Evolutionary conservation across 192 early-diverging fungal species (phyloP).

Genomic region (Backusella australiensis): DNA sequence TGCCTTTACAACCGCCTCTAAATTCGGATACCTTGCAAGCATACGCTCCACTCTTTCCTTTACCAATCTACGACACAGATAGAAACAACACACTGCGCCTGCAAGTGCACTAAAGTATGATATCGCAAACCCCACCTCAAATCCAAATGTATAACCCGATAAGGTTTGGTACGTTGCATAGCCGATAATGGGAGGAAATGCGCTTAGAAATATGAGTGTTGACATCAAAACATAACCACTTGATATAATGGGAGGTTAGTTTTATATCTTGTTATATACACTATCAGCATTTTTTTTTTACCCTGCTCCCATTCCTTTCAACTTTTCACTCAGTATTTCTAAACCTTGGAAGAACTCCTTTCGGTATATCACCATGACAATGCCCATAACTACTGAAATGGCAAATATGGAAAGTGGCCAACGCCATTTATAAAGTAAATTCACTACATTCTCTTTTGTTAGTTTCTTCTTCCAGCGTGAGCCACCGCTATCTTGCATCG

Average conservation of each 20-base stretch:
- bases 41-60: constrained; percentile 40
- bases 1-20: constrained; percentile 51
- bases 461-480: neutral
- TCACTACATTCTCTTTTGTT: neutral
- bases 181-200: constrained; percentile 69
- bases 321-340: constrained; percentile 35
- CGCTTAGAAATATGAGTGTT: constrained; percentile 52
- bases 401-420: neutral
- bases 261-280: neutral
- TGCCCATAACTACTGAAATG: constrained; percentile 17
- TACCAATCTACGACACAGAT: constrained; percentile 46
- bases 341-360: constrained; percentile 39
- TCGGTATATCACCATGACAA: constrained; percentile 30
- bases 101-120: constrained; percentile 56
- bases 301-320: constrained; percentile 41
- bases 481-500: neutral
- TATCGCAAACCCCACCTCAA: constrained; percentile 54
- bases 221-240: constrained; percentile 51
- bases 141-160: constrained; percentile 67
- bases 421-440: neutral
- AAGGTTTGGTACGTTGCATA: constrained; percentile 64
- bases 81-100: constrained; percentile 55
- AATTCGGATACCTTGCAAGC: constrained; percentile 44
- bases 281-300: constrained; percentile 5
- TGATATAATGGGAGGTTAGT: neutral